phyloP scores from a whole-genome alignment of 1,139 yeast species.

The Tardiomyces depauwii region DNA sequence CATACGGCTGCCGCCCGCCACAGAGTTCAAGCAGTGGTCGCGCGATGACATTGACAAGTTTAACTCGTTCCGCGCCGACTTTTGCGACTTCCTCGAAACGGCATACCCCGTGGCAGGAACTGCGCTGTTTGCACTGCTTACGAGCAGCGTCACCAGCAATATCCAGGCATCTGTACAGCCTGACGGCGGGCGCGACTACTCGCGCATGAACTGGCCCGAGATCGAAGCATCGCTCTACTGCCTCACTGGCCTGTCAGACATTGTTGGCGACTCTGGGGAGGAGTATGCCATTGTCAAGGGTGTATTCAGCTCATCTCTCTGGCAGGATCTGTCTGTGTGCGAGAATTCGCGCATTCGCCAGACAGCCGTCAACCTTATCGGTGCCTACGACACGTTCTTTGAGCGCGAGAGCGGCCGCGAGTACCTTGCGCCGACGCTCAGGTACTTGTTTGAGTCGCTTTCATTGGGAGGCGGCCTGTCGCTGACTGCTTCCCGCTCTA shows the following conservation, averaged over 20 bases:
- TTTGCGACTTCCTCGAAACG: conserved; percentile 64
- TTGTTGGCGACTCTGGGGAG: conserved; percentile 16
- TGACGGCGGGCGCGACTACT: conserved; percentile 5
- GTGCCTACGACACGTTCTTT: conserved; percentile 25
- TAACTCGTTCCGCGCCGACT: conserved; percentile 54
- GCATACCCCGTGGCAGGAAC: conserved; percentile 54
- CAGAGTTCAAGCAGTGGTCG: conserved; percentile 14
- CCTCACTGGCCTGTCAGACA: conserved; percentile 38
- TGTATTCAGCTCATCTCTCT: conserved; percentile 24
- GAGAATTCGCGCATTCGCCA: conserved; percentile 19
- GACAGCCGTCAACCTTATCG: conserved; percentile 26
- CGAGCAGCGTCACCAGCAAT: conserved; percentile 29
- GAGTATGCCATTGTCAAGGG: conserved; percentile 15
- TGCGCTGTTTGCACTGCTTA: conserved; percentile 42
- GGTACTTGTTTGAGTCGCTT: conserved; percentile 26
- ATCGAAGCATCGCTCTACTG: conserved; percentile 64
- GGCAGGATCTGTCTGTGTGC: conserved; percentile 20
- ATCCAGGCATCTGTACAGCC: conserved; percentile 10
- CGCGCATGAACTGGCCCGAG: conserved; percentile 28
- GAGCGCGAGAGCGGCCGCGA: conserved; percentile 19
- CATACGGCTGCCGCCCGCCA: conserved; percentile 32
- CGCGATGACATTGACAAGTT: conserved; percentile 41
- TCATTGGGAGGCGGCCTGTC: conserved; percentile 9
- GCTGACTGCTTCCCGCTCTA: conserved; percentile 26
- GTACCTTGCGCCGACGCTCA: conserved; percentile 18